Percentiles rank a stretch among this genome's conserved stretches.
phyloP scores from a whole-genome alignment of 257 asterid genomes.

The Dorcoceras hygrometricum region DNA sequence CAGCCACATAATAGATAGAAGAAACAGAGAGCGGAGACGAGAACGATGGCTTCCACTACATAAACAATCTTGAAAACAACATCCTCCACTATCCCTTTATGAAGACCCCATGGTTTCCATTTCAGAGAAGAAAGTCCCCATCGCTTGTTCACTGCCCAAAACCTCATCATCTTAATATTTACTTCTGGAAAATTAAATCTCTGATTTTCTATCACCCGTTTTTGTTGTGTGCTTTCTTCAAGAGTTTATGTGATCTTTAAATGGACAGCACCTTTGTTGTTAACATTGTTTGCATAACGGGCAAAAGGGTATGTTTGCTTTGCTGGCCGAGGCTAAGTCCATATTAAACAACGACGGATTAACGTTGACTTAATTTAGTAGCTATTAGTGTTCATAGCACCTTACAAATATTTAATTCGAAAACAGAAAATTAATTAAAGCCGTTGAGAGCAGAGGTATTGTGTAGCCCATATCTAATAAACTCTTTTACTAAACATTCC shows the following conservation, averaged over 20 bases:
- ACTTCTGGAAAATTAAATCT: too few species aligned
- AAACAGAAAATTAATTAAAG: background rate
- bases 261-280: background rate
- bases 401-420: conserved; percentile 10
- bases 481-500: too few species aligned
- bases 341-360: too few species aligned
- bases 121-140: conserved; percentile 31
- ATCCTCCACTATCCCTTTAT: conserved; percentile 35
- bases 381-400: too few species aligned
- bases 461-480: too few species aligned
- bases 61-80: conserved; percentile 47
- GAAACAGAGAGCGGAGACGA: conserved; percentile 46
- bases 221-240: conserved; percentile 11
- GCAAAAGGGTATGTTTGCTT: background rate
- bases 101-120: conserved; percentile 29
- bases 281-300: conserved; percentile 1
- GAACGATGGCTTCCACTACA: conserved; percentile 43
- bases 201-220: too few species aligned
- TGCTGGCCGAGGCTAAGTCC: conserved; percentile 36
- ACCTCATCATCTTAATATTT: too few species aligned
- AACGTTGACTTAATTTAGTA: too few species aligned
- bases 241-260: conserved; percentile 3
- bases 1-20: conserved; percentile 50
- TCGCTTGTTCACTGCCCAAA: conserved; percentile 35
- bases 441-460: too few species aligned